Base-by-base conservation (phyloP, 1,139 yeast species). In the Saccharomyces hybrid region DNA sequence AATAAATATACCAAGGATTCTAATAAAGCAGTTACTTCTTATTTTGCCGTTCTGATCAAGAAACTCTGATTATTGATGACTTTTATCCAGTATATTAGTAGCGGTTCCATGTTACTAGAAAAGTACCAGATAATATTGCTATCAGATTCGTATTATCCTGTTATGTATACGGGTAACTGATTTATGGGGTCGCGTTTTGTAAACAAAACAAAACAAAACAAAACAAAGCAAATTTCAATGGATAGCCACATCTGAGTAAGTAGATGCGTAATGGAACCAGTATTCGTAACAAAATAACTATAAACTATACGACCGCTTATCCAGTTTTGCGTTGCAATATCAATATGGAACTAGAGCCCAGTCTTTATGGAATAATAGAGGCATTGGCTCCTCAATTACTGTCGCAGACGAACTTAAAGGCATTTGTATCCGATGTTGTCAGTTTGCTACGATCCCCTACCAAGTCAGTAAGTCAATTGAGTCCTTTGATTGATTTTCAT, bases 341-440 rank as follows among this genome's bases (percentile, higher is more conserved):
- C n/a, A 38, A 38, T 16, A 61, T 60, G 63, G 60, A 59, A 49
- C 32, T 61, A n/a, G 60, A 55, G 48, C 38, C 54, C 48, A 58
- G 57, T 12, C 53, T 61, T 24, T 57, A 50, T 47, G 56, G 56
- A 6, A 53, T 60, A 2, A 51, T 58, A 26, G 59, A 55, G 49
- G 58, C 57, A n/a, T 51, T 58, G 50, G 59, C 55, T 21, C 60
- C 62, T 42, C 56, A 53, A 14, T 42, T 56, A 6, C 53, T 60
- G 19, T 53, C 62, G 6, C 60, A 52, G 34, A 48, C 52, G 21
- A 12, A 53, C 44, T 51, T 58, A 28, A 48, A 50, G 50, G 16
- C 57, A 6, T 52, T 61, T 49, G 54, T 56, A 24, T 55, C 54
- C 24, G 62, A 60, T 29, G 42, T 59, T 29, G 54, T 54, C 27